Conservation (phyloP, 2,329 filamentous ascomycete species). For the Aspergillus sp. region DNA sequence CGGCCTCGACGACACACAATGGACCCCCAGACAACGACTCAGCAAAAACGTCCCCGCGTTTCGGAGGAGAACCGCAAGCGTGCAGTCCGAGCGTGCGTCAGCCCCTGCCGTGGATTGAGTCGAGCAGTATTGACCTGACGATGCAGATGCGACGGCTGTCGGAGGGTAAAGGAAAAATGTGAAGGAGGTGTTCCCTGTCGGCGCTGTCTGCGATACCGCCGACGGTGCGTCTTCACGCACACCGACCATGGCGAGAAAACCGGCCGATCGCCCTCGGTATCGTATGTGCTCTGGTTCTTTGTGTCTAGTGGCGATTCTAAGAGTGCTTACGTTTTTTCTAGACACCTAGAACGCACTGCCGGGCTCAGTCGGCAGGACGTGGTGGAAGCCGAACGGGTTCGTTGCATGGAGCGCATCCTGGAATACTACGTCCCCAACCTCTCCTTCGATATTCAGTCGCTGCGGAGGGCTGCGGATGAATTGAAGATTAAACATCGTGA, state of each 20-base stretch:
- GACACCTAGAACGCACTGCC: constrained; percentile 21
- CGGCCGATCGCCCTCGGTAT: constrained; percentile 20
- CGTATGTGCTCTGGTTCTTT: constrained; percentile 5
- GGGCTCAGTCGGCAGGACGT: constrained; percentile 26
- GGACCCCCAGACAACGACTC: constrained; percentile 22
- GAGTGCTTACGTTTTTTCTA: constrained; percentile 4
- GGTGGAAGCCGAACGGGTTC: constrained; percentile 27
- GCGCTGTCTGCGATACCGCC: constrained; percentile 43
- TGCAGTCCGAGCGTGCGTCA: constrained; percentile 31
- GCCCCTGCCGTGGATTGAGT: neutral
- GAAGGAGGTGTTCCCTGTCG: constrained; percentile 48
- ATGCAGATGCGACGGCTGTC: constrained; percentile 46
- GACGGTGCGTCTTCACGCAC: constrained; percentile 42
- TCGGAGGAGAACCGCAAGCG: constrained; percentile 34
- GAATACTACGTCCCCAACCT: constrained; percentile 40
- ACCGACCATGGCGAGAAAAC: constrained; percentile 27
- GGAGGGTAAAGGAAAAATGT: constrained; percentile 49
- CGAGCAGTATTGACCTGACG: neutral
- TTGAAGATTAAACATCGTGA: constrained; percentile 30
- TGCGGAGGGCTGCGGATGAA: constrained; percentile 37
- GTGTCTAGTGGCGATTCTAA: neutral
- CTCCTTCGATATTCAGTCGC: constrained; percentile 32
- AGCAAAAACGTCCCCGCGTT: constrained; percentile 31
- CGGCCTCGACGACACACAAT: too few species aligned
- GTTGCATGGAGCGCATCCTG: constrained; percentile 41